Conservation (phyloP, 805 yeast species). For the Hagleromyces aurorensis region DNA sequence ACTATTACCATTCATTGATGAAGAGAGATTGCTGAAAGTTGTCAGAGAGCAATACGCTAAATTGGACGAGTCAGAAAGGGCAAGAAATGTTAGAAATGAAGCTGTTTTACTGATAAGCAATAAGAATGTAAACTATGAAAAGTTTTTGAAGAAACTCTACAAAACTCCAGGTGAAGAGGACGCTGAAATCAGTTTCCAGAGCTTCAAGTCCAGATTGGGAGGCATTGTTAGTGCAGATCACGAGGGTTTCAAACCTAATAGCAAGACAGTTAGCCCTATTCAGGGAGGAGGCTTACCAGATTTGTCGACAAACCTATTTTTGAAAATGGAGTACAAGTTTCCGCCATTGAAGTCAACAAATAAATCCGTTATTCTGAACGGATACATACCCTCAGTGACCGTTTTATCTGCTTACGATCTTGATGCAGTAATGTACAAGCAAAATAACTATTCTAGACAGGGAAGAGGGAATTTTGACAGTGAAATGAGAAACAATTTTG, state of each 20-base stretch:
- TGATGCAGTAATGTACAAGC: constrained; percentile 48
- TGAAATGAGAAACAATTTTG: constrained; percentile 35
- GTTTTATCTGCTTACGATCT: constrained; percentile 64
- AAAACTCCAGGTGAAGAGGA: constrained; percentile 24
- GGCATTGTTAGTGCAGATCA: constrained; percentile 41
- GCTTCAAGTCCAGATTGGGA: constrained; percentile 47
- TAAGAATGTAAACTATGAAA: constrained; percentile 42
- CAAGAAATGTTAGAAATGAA: constrained; percentile 61
- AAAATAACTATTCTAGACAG: constrained; percentile 28
- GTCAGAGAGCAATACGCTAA: constrained; percentile 57
- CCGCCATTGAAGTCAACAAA: constrained; percentile 33
- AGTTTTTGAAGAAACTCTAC: constrained; percentile 27
- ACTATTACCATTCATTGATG: constrained; percentile 84
- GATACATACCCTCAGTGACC: constrained; percentile 55
- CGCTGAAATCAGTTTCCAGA: constrained; percentile 36
- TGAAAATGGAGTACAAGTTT: constrained; percentile 52
- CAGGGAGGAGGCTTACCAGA: constrained; percentile 31
- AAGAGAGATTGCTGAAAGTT: constrained; percentile 55
- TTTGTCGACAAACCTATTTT: constrained; percentile 35
- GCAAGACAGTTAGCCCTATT: constrained; percentile 32
- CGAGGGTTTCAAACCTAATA: constrained; percentile 27
- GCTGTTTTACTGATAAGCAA: constrained; percentile 66
- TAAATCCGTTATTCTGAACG: constrained; percentile 79
- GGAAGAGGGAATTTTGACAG: constrained; percentile 25
- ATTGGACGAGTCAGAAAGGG: constrained; percentile 58